Conservation (phyloP, 192 early-diverging fungal species). For the Coemansia sp. region DNA sequence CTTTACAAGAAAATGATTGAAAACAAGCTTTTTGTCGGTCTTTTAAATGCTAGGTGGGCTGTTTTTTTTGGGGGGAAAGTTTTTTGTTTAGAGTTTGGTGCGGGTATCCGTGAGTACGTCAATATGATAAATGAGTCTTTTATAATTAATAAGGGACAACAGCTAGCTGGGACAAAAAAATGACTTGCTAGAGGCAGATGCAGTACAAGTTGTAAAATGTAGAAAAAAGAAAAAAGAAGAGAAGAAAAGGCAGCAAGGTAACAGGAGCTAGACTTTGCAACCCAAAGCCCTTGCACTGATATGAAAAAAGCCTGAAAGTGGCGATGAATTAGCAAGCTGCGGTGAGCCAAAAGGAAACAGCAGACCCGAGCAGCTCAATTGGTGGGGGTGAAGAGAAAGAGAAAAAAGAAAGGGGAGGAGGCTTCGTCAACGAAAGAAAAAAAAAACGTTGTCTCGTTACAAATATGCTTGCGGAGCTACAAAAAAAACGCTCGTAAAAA, state of each 20-base stretch:
- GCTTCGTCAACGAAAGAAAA: conserved; percentile 7
- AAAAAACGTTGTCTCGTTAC: not conserved
- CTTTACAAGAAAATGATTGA: not conserved
- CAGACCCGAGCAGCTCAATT: not conserved
- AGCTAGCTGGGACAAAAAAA: not conserved
- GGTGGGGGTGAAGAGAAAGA: not conserved
- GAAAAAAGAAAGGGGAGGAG: not conserved
- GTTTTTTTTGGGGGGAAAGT: not conserved
- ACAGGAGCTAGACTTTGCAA: not conserved
- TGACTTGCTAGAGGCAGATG: not conserved
- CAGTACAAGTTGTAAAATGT: not conserved
- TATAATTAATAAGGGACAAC: not conserved
- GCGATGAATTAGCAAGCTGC: not conserved
- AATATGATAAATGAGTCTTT: not conserved
- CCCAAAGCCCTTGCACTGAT: not conserved
- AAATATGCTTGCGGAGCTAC: conserved; percentile 3
- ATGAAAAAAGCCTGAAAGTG: not conserved
- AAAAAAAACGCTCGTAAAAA: not conserved
- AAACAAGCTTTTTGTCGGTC: not conserved
- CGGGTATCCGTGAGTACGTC: not conserved
- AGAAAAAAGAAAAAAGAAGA: not conserved
- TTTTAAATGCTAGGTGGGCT: not conserved
- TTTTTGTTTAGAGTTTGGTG: not conserved
- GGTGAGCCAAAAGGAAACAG: not conserved
- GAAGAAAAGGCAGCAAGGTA: not conserved